Conservation (phyloP, 1,284 basidiomycete species). For the Earliella scabrosa region DNA sequence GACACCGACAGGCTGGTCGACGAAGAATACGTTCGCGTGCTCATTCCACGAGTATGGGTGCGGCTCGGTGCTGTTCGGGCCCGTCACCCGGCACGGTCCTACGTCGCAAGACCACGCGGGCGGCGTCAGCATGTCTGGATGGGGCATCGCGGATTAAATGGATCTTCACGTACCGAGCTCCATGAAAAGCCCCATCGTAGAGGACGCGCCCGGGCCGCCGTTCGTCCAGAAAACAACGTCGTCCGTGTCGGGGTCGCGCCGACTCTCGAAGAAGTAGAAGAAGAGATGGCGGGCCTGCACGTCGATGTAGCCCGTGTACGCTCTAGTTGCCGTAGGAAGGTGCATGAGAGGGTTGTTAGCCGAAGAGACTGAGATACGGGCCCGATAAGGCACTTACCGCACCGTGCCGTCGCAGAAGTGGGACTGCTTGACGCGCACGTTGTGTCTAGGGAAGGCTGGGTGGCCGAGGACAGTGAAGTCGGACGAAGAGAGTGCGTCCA, state of each 20-base stretch:
- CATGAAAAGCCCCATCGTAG: constrained; percentile 60
- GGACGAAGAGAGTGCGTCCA: constrained; percentile 41
- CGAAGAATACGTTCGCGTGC: constrained; percentile 72
- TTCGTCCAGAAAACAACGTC: constrained; percentile 73
- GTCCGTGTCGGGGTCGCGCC: constrained; percentile 64
- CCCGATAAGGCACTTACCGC: constrained; percentile 13
- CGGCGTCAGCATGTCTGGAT: not conserved
- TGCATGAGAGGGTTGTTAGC: too few species aligned
- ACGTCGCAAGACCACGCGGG: not conserved
- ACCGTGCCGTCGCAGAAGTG: constrained; percentile 29
- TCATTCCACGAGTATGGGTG: constrained; percentile 72
- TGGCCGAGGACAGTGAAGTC: constrained; percentile 55
- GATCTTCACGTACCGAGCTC: constrained; percentile 50
- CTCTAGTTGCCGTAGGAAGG: too few species aligned
- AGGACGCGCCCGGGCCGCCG: constrained; percentile 54
- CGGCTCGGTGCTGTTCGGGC: constrained; percentile 47
- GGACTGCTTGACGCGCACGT: constrained; percentile 50
- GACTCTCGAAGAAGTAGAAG: constrained; percentile 82
- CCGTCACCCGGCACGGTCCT: constrained; percentile 56
- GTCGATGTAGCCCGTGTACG: constrained; percentile 64
- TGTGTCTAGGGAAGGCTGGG: constrained; percentile 52
- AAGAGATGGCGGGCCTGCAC: constrained; percentile 75
- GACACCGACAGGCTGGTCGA: constrained; percentile 68
- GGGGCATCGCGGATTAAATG: not conserved
- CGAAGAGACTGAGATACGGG: too few species aligned